phyloP scores from a whole-genome alignment of 2,329 filamentous ascomycete species.

The Aspergillus amoenus region DNA sequence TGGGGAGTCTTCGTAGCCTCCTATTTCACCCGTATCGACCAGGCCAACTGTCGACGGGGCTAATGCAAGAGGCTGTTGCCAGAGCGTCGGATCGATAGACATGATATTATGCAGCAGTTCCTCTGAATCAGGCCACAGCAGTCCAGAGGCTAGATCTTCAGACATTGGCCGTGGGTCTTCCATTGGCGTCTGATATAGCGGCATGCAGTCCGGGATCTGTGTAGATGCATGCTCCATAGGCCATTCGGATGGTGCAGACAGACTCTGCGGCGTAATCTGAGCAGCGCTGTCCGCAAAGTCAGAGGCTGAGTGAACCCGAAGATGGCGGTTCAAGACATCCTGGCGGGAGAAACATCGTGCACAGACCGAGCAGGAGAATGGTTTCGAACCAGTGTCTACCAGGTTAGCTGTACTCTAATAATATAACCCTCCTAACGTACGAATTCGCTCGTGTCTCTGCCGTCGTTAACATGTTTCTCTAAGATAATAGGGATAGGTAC shows the following conservation, averaged over 20 bases:
- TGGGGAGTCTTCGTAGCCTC: neutral
- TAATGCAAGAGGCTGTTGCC: constrained; percentile 2
- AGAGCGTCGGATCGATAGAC: neutral
- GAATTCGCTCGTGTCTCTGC: neutral
- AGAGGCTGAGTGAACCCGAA: neutral
- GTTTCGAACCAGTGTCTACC: neutral
- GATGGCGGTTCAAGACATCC: constrained; percentile 8
- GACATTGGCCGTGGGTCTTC: neutral
- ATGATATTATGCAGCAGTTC: constrained; percentile 7
- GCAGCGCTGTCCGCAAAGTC: neutral
- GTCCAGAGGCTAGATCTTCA: neutral
- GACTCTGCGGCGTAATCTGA: neutral
- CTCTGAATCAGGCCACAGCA: constrained; percentile 6
- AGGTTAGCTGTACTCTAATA: neutral
- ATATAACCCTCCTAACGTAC: neutral
- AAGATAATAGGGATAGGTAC: neutral
- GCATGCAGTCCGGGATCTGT: neutral
- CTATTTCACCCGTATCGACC: neutral
- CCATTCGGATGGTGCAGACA: neutral
- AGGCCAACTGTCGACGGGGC: neutral
- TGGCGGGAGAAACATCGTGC: constrained; percentile 3
- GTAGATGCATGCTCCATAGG: neutral
- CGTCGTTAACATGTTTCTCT: neutral
- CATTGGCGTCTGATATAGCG: neutral
- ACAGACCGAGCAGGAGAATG: neutral